phyloP scores from a whole-genome alignment of 257 asterid genomes.

The Linaria vulgaris region DNA sequence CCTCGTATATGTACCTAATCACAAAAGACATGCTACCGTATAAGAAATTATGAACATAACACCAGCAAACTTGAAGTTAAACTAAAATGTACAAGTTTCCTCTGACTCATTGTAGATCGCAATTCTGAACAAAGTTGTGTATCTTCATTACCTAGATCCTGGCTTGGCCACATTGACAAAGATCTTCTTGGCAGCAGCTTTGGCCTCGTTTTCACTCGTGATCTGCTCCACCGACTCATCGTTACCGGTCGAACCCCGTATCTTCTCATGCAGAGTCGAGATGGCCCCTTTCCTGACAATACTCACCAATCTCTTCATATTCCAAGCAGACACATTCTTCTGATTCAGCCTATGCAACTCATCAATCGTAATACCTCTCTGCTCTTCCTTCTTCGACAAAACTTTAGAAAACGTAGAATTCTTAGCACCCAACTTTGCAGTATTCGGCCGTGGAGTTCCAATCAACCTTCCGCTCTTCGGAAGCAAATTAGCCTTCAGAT shows the following conservation, averaged over 20 bases:
- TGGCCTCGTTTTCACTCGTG: slow-evolving; percentile 73
- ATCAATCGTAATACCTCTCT: slow-evolving; percentile 60
- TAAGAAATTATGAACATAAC: neutral
- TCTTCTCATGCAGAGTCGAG: slow-evolving; percentile 72
- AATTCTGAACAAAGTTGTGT: neutral
- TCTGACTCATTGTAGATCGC: neutral
- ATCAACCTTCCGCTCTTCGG: slow-evolving; percentile 47
- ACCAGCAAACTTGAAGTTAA: too few relatives aligned
- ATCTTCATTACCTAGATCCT: slow-evolving; percentile 53
- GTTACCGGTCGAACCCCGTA: slow-evolving; percentile 49
- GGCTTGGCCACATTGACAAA: slow-evolving; percentile 70
- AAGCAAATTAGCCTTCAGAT: slow-evolving; percentile 59
- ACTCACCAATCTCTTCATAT: slow-evolving; percentile 84
- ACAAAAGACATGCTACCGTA: slow-evolving; percentile 14
- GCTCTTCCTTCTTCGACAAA: slow-evolving; percentile 53
- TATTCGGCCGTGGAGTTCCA: slow-evolving; percentile 58
- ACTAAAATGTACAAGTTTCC: too few relatives aligned
- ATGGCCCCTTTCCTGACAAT: slow-evolving; percentile 63
- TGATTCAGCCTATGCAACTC: slow-evolving; percentile 78
- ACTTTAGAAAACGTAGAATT: slow-evolving; percentile 48
- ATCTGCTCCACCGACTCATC: slow-evolving; percentile 70
- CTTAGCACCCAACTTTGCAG: slow-evolving; percentile 37
- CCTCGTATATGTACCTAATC: slow-evolving; percentile 54
- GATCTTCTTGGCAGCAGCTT: slow-evolving; percentile 79
- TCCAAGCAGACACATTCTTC: slow-evolving; percentile 87